Evolutionary conservation across 129 eudicot species (phyloP).

Genomic region (Heracleum sosnowskyi): DNA sequence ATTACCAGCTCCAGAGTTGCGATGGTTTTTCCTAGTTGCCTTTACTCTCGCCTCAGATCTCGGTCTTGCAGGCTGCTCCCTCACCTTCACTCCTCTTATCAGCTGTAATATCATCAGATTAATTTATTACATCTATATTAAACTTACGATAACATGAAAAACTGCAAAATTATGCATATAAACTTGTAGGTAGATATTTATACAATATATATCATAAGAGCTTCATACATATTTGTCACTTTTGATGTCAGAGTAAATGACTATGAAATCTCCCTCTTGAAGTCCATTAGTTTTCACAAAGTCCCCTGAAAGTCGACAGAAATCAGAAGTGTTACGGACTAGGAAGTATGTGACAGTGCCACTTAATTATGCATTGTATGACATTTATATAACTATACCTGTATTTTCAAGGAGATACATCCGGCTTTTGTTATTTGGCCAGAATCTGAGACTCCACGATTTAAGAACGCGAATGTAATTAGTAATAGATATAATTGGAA

Average conservation of each 20-base stretch:
- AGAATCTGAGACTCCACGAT: constrained; percentile 67
- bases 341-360: background rate
- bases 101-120: constrained; percentile 31
- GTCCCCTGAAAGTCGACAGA: constrained; percentile 43
- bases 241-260: constrained; percentile 81
- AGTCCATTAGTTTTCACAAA: constrained; percentile 84
- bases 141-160: background rate
- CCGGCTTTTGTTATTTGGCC: constrained; percentile 99
- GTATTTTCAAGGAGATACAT: constrained; percentile 98
- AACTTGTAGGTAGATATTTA: background rate
- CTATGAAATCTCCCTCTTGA: constrained; percentile 97
- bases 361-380: background rate
- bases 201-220: background rate
- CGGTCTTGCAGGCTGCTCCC: constrained; percentile 31
- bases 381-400: constrained; percentile 31
- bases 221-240: constrained; percentile 91
- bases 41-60: constrained; percentile 53
- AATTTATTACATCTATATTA: background rate
- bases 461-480: constrained; percentile 10
- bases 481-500: constrained; percentile 7
- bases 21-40: constrained; percentile 45
- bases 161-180: background rate
- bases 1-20: constrained; percentile 28
- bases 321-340: background rate
- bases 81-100: constrained; percentile 93